Conservation (phyloP, 176 grass and related monocot genomes). For the Phoenix dactylifera region DNA sequence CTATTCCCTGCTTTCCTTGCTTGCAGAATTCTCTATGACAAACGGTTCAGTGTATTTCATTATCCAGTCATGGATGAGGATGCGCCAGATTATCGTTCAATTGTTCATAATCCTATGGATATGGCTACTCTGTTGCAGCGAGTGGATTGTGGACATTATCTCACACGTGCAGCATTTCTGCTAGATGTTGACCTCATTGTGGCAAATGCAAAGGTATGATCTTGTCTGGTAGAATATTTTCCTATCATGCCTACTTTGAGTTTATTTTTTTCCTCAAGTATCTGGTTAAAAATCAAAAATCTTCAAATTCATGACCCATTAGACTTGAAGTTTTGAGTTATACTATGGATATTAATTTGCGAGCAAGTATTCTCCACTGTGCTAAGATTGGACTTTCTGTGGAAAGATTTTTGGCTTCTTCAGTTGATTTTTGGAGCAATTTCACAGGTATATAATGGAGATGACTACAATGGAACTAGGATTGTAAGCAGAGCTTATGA, state of each 20-base stretch:
- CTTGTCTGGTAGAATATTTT: constrained; percentile 9
- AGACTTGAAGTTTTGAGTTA: too few species aligned
- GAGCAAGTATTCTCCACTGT: too few species aligned
- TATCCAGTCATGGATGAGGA: constrained; percentile 91
- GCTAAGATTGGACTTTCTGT: too few species aligned
- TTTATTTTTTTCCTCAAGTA: too few species aligned
- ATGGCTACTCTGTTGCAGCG: constrained; percentile 82
- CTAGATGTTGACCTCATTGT: constrained; percentile 93
- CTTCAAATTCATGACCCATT: too few species aligned
- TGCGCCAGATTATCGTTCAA: constrained; percentile 68
- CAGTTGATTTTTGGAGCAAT: neutral
- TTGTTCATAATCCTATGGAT: constrained; percentile 94
- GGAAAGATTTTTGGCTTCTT: neutral
- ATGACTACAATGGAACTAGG: constrained; percentile 78
- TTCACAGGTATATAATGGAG: constrained; percentile 73
- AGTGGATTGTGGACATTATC: constrained; percentile 79
- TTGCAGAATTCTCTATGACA: constrained; percentile 72
- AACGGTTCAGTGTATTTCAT: constrained; percentile 83
- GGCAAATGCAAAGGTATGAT: constrained; percentile 73
- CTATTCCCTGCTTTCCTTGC: neutral
- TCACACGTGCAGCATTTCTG: constrained; percentile 49
- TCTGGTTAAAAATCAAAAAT: too few species aligned
- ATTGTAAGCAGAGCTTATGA: constrained; percentile 98
- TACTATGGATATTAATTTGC: too few species aligned
- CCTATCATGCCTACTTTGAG: neutral